A percentile compares a stretch with the other conserved stretches of the same genome.
Evolutionary conservation across 176 grass and related monocot genomes (phyloP).

Genomic region (Carex scoparia): DNA sequence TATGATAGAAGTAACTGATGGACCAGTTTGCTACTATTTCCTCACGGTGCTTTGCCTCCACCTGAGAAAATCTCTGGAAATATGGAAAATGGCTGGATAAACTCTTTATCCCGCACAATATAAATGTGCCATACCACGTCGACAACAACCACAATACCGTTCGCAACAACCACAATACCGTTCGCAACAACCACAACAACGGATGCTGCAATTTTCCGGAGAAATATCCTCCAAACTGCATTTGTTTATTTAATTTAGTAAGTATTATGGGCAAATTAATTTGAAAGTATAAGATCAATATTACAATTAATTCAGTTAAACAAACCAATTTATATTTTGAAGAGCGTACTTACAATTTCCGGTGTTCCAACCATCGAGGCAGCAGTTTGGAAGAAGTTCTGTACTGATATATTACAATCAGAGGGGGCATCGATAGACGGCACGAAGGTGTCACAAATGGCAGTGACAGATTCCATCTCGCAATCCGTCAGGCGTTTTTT

Average conservation of each 20-base stretch:
- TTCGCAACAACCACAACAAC: constrained; percentile 22
- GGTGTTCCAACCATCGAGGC: constrained; percentile 36
- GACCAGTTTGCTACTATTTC: constrained; percentile 48
- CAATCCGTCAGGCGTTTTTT: constrained; percentile 5
- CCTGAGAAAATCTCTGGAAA: constrained; percentile 52
- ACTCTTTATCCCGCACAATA: constrained; percentile 44
- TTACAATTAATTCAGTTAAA: neutral
- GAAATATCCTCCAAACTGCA: constrained; percentile 1
- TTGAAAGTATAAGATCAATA: neutral
- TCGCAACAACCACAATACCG: constrained; percentile 30
- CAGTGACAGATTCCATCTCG: constrained; percentile 34
- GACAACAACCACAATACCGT: constrained; percentile 56
- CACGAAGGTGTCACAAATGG: constrained; percentile 32
- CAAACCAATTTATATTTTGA: neutral
- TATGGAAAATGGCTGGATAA: constrained; percentile 45
- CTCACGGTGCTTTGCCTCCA: constrained; percentile 41
- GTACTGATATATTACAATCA: neutral
- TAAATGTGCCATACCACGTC: constrained; percentile 55
- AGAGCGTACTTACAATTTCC: constrained; percentile 26
- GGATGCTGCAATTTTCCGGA: constrained; percentile 3
- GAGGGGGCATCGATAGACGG: constrained; percentile 6
- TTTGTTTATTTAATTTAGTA: neutral
- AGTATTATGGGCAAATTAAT: neutral
- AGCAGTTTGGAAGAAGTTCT: constrained; percentile 29
- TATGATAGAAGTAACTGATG: constrained; percentile 34